phyloP scores from a whole-genome alignment of 495 filamentous ascomycete genomes.

The Lichenothelia convexa region DNA sequence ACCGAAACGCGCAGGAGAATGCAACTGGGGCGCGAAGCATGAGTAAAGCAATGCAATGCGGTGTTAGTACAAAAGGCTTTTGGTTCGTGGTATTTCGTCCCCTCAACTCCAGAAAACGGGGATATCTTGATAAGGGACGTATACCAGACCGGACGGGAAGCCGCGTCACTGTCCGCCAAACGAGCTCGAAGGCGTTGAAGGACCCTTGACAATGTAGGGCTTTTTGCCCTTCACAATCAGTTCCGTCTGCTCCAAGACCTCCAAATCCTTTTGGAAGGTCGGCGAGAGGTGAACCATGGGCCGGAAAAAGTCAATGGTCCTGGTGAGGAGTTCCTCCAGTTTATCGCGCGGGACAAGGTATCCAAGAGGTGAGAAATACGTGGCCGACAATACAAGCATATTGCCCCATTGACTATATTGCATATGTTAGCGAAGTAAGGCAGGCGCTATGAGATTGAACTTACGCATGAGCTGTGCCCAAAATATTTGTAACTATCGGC shows the following conservation, averaged over 20 bases:
- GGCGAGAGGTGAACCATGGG: constrained; percentile 44
- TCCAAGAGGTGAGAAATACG: constrained; percentile 40
- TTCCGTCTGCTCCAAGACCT: constrained; percentile 30
- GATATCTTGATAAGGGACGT: no score
- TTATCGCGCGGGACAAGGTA: constrained; percentile 30
- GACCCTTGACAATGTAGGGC: no score
- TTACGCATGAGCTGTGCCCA: constrained; percentile 94
- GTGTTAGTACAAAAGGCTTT: no score
- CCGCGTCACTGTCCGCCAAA: no score
- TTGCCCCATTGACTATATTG: constrained; percentile 85
- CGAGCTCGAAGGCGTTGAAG: no score
- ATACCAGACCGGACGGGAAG: no score
- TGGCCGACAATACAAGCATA: constrained; percentile 69
- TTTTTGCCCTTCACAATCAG: neutral
- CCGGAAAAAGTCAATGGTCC: constrained; percentile 55
- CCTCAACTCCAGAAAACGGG: no score
- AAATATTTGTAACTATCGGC: constrained; percentile 80
- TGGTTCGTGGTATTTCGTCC: no score
- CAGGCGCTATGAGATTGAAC: constrained; percentile 13
- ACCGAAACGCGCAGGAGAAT: no score
- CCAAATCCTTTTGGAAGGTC: constrained; percentile 44
- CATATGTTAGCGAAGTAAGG: neutral
- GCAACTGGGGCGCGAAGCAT: no score
- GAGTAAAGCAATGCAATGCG: no score
- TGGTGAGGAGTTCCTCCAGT: constrained; percentile 34